Percentiles rank a stretch among this genome's conserved stretches.
Evolutionary conservation across 2,329 filamentous ascomycete genomes (phyloP).

Genomic region (Pseudogymnoascus sp.): DNA sequence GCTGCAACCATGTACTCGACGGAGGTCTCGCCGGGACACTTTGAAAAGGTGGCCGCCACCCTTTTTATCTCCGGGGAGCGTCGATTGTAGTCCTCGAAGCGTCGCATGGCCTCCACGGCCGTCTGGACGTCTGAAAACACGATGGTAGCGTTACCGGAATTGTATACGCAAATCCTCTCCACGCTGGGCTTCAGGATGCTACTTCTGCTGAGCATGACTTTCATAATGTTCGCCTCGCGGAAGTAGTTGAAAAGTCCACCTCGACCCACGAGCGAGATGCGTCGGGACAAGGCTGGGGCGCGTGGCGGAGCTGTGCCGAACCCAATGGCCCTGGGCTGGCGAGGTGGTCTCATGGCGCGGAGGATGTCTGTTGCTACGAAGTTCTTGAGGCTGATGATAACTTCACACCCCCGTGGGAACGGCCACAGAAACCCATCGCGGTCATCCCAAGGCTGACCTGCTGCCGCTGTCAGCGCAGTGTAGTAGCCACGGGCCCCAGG

Average conservation of each 20-base stretch:
- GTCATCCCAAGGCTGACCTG: background rate
- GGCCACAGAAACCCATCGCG: background rate
- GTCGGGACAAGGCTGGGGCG: no score
- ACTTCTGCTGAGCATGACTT: background rate
- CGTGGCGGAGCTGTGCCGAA: no score
- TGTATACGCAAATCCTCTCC: slow-evolving; percentile 25
- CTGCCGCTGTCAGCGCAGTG: background rate
- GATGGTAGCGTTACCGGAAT: slow-evolving; percentile 28
- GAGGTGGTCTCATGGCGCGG: no score
- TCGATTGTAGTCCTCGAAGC: background rate
- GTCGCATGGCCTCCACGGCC: slow-evolving; percentile 7
- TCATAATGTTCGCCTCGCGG: background rate
- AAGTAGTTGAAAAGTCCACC: background rate
- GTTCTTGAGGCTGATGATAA: no score
- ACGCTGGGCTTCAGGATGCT: slow-evolving; percentile 14
- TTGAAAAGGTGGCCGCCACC: background rate
- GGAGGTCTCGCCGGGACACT: background rate
- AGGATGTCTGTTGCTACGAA: no score
- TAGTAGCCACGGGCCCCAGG: background rate
- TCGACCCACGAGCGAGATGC: background rate
- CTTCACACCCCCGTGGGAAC: background rate
- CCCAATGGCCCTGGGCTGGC: no score
- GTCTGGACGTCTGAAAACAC: slow-evolving; percentile 24
- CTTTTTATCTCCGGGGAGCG: background rate
- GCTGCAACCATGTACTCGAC: background rate